Percentiles rank a stretch among this genome's conserved stretches.
Evolutionary conservation across 306 rosid species (phyloP).

Genomic region (Styphnolobium japonicum): DNA sequence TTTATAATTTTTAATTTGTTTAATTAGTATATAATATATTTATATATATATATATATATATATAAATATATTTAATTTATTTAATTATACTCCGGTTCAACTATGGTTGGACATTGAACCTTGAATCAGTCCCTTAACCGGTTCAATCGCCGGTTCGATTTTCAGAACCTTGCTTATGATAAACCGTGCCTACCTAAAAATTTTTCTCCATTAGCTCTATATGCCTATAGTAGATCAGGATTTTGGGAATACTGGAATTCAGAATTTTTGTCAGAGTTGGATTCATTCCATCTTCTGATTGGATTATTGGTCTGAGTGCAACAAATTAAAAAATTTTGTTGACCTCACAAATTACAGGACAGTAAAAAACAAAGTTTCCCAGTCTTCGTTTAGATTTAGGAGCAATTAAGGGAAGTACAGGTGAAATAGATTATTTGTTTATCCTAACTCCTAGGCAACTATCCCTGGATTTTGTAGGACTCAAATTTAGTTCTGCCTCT

Average conservation of each 20-base stretch:
- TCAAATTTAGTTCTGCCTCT: not conserved
- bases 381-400: not conserved
- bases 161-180: no score
- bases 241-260: not conserved
- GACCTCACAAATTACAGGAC: not conserved
- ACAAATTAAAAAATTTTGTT: not conserved
- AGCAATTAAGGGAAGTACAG: not conserved
- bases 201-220: no score
- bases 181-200: no score
- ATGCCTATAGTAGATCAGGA: not conserved
- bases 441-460: not conserved
- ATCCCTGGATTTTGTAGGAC: not conserved
- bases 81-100: no score
- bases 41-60: no score
- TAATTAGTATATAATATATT: no score
- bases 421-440: not conserved
- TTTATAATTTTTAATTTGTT: no score
- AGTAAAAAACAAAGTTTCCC: not conserved
- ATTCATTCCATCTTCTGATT: not conserved
- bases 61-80: no score
- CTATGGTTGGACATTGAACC: no score
- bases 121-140: no score
- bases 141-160: no score
- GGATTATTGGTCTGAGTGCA: not conserved
- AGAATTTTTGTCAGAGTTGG: not conserved